phyloP scores from a whole-genome alignment of 2,329 filamentous ascomycete species.

The Rutstroemia sp. region DNA sequence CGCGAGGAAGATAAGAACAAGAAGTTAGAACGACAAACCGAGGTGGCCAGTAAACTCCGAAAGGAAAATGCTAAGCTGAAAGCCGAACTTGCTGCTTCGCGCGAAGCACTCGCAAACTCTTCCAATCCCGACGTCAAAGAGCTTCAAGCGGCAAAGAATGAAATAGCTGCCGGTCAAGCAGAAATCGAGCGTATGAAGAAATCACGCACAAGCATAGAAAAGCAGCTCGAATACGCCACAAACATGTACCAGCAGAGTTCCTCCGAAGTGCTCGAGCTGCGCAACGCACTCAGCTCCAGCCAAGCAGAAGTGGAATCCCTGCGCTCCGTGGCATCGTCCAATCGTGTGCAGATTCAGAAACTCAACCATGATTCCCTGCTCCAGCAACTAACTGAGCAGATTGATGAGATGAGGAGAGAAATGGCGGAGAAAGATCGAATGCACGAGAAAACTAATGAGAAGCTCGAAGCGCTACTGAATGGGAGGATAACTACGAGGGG shows the following conservation, averaged over 20 bases:
- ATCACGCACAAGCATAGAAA: slow-evolving; percentile 11
- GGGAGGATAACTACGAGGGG: slow-evolving; percentile 31
- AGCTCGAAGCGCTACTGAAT: slow-evolving; percentile 33
- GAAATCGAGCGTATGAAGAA: slow-evolving; percentile 22
- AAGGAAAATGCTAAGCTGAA: slow-evolving; percentile 17
- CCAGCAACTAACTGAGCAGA: slow-evolving; percentile 17
- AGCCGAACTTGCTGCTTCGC: slow-evolving; percentile 23
- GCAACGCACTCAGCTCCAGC: slow-evolving; percentile 14
- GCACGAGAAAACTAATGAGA: slow-evolving; percentile 32
- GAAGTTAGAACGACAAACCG: slow-evolving; percentile 16
- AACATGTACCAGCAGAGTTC: slow-evolving; percentile 27
- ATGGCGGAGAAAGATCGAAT: slow-evolving; percentile 31
- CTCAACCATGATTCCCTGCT: slow-evolving; percentile 19
- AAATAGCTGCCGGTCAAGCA: slow-evolving; percentile 21
- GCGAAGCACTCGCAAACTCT: slow-evolving; percentile 22
- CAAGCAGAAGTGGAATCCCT: slow-evolving; percentile 14
- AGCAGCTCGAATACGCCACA: slow-evolving; percentile 26
- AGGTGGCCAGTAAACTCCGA: slow-evolving; percentile 20
- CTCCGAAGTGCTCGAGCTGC: slow-evolving; percentile 13
- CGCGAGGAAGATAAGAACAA: slow-evolving; percentile 14
- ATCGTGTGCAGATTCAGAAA: slow-evolving; percentile 24
- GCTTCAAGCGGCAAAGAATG: slow-evolving; percentile 34
- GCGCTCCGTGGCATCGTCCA: slow-evolving; percentile 18
- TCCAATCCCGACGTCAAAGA: slow-evolving; percentile 34
- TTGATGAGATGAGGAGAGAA: slow-evolving; percentile 29